Evolutionary conservation across 148 eudicot genomes (phyloP).

Genomic region (Amaranthus hypochondriacus): DNA sequence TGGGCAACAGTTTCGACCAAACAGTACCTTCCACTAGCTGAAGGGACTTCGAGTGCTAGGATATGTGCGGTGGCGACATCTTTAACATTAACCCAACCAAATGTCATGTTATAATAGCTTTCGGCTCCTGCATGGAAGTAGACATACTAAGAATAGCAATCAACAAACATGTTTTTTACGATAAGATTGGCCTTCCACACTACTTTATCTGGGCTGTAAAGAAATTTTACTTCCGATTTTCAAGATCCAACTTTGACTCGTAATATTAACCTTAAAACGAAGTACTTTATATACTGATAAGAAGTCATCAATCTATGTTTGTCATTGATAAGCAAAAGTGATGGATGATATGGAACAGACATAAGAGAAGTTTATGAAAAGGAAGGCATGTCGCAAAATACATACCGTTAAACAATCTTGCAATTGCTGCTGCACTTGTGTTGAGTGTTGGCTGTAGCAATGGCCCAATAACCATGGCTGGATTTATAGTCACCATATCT

Average conservation of each 20-base stretch:
- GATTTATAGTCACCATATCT: conserved; percentile 46
- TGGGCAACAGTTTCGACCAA: conserved; percentile 26
- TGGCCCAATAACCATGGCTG: conserved; percentile 45
- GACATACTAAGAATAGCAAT: too few species aligned
- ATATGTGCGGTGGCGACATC: conserved; percentile 39
- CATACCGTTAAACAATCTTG: conserved; percentile 30
- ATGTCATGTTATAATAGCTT: conserved; percentile 20
- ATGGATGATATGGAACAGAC: too few species aligned
- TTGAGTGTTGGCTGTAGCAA: conserved; percentile 51
- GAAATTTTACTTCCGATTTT: too few species aligned
- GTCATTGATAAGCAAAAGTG: too few species aligned
- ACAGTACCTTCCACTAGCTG: conserved; percentile 35
- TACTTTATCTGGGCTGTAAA: too few species aligned
- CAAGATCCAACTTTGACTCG: too few species aligned
- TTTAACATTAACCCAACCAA: conserved; percentile 37
- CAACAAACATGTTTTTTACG: too few species aligned
- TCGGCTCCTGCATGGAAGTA: conserved; percentile 17
- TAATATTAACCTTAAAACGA: too few species aligned
- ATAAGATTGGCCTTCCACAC: too few species aligned
- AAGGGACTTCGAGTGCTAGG: conserved; percentile 28
- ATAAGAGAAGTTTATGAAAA: too few species aligned
- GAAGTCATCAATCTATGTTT: too few species aligned
- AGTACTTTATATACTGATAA: too few species aligned
- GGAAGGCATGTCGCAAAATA: neutral
- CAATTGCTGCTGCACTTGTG: conserved; percentile 41